Percentiles rank a stretch among this genome's conserved stretches.
Evolutionary conservation across 768 basidiomycete species (phyloP).

Genomic region (Russula vinacea): DNA sequence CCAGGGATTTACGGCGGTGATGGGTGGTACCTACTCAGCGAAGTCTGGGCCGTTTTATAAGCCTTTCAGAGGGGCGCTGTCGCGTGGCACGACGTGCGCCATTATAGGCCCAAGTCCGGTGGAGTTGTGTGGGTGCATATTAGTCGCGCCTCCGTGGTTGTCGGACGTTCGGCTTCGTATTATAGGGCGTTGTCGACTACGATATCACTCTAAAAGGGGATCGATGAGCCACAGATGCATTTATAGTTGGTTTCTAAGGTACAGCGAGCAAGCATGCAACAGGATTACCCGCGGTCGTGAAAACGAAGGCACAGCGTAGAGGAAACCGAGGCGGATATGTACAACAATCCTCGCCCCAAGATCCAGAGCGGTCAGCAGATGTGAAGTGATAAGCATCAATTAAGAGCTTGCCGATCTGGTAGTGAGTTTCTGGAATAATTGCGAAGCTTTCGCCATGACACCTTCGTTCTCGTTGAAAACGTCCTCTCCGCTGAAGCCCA

Average conservation of each 20-base stretch:
- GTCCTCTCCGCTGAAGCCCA: constrained; percentile 28
- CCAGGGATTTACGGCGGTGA: not conserved
- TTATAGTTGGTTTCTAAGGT: constrained; percentile 18
- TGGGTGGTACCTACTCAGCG: not conserved
- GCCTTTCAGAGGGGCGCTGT: not conserved
- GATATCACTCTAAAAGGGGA: constrained; percentile 20
- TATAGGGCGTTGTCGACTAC: constrained; percentile 6
- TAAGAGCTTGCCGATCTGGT: constrained; percentile 4
- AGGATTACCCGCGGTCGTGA: constrained; percentile 15
- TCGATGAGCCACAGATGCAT: constrained; percentile 11
- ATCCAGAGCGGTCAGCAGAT: constrained; percentile 16
- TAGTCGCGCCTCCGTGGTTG: constrained; percentile 29
- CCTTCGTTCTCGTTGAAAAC: constrained; percentile 17
- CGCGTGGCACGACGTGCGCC: constrained; percentile 19
- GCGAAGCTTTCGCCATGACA: constrained; percentile 1
- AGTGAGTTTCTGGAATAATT: constrained; percentile 16
- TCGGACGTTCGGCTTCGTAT: constrained; percentile 27
- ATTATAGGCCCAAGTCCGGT: constrained; percentile 17
- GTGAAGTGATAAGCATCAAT: constrained; percentile 10
- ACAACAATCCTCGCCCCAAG: constrained; percentile 8
- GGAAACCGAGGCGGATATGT: not conserved
- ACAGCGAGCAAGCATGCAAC: constrained; percentile 8
- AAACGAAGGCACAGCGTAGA: not conserved
- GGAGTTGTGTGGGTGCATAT: constrained; percentile 3
- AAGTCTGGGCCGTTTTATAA: constrained; percentile 18